Percentiles rank a stretch among this genome's conserved stretches.
phyloP scores from a whole-genome alignment of 352 stramenopile species.

The Globisporangium spinosum region DNA sequence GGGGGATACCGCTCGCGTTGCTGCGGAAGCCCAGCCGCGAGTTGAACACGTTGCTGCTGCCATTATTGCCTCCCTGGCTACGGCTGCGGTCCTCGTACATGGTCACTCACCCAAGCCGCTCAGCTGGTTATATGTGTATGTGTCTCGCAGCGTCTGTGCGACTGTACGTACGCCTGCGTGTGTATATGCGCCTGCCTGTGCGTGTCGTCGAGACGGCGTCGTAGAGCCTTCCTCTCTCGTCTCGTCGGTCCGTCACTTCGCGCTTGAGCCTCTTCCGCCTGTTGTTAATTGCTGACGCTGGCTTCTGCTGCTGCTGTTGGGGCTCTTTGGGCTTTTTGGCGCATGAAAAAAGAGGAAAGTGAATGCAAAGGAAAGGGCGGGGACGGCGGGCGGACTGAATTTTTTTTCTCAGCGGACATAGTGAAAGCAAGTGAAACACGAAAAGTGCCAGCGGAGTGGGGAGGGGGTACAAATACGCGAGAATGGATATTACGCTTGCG shows the following conservation, averaged over 20 bases:
- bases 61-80: not conserved
- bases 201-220: not conserved
- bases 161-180: not conserved
- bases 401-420: not conserved
- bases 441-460: not conserved
- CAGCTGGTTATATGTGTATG: not conserved
- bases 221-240: not conserved
- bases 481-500: not conserved
- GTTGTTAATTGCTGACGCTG: not conserved
- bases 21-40: conserved; percentile 15
- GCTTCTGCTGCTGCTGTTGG: not conserved
- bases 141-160: not conserved
- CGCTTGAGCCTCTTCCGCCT: not conserved
- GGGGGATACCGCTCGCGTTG: not conserved
- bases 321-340: not conserved
- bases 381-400: not conserved
- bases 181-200: not conserved
- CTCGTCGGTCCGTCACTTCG: not conserved
- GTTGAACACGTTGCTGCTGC: conserved; percentile 10
- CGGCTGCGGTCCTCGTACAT: conserved; percentile 15
- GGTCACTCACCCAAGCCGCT: not conserved
- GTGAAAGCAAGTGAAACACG: not conserved
- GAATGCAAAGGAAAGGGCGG: not conserved
- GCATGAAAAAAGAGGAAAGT: not conserved
- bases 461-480: not conserved